phyloP scores from a whole-genome alignment of 2,329 filamentous ascomycete genomes.

The Aspergillus pseudonomiae region DNA sequence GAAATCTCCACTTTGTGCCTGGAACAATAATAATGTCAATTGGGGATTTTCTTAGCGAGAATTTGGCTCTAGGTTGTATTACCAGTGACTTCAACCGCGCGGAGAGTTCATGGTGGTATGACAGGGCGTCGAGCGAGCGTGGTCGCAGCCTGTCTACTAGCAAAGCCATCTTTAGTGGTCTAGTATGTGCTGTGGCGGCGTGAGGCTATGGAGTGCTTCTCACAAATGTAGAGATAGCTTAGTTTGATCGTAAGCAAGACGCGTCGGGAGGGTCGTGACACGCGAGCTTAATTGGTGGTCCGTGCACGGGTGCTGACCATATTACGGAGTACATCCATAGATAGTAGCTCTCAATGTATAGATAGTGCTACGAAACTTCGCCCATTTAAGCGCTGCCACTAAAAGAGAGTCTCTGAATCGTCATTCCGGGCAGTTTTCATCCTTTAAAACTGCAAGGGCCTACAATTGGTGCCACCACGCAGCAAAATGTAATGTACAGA shows the following conservation, averaged over 20 bases:
- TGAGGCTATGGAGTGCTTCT: neutral
- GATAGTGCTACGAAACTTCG: neutral
- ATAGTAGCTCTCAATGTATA: neutral
- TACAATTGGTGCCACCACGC: neutral
- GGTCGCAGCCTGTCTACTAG: constrained; percentile 66
- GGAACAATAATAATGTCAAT: neutral
- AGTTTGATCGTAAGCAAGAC: constrained; percentile 26
- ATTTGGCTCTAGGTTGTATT: constrained; percentile 28
- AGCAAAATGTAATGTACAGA: constrained; percentile 2
- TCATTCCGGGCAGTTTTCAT: neutral
- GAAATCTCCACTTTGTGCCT: constrained; percentile 97
- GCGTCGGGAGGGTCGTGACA: constrained; percentile 35
- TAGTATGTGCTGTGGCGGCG: neutral
- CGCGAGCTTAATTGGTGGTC: constrained; percentile 44
- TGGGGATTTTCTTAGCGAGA: neutral
- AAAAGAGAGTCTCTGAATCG: neutral
- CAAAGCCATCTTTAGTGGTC: constrained; percentile 58
- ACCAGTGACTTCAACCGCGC: constrained; percentile 84
- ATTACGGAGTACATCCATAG: neutral
- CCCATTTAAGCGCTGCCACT: neutral
- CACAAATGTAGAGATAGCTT: constrained; percentile 9
- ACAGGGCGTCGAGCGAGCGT: constrained; percentile 60
- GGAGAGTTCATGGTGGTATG: constrained; percentile 88
- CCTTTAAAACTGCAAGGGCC: no score
- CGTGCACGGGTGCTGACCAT: constrained; percentile 30